Conservation (phyloP, 768 basidiomycete genomes). For the Termitomyces heimii region DNA sequence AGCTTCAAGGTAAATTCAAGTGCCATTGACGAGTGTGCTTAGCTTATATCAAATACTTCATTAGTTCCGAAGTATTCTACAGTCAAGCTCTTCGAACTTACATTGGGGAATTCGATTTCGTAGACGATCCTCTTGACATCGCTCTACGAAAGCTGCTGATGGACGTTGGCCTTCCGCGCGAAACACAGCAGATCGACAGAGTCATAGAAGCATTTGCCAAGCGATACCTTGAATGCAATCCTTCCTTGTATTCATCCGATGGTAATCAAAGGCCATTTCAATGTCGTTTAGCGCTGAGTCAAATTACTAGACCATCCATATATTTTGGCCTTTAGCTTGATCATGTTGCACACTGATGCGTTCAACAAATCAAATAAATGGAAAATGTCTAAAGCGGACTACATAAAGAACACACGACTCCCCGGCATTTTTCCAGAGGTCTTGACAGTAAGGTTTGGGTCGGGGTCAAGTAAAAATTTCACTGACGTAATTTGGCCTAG, state of each 20-base stretch:
- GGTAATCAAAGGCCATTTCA: slow-evolving; percentile 38
- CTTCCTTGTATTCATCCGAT: slow-evolving; percentile 67
- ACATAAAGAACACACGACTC: slow-evolving; percentile 85
- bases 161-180: slow-evolving; percentile 86
- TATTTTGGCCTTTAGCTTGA: slow-evolving; percentile 93
- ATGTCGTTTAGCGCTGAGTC: not conserved
- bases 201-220: slow-evolving; percentile 94
- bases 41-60: not conserved
- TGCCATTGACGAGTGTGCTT: slow-evolving; percentile 2
- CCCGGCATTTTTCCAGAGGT: slow-evolving; percentile 81
- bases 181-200: slow-evolving; percentile 98
- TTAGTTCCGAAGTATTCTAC: slow-evolving; percentile 70
- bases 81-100: slow-evolving; percentile 62
- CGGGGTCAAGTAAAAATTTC: not conserved
- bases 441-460: slow-evolving; percentile 60
- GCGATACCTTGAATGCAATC: slow-evolving; percentile 81
- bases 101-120: slow-evolving; percentile 74
- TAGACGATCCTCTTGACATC: slow-evolving; percentile 80
- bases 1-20: slow-evolving; percentile 61
- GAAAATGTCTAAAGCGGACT: slow-evolving; percentile 96
- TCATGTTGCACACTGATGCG: slow-evolving; percentile 97
- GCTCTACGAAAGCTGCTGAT: slow-evolving; percentile 86
- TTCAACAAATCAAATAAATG: slow-evolving; percentile 97
- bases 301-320: slow-evolving; percentile 76
- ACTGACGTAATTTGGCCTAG: slow-evolving; percentile 29